Evolutionary conservation across 169 alveolate species (phyloP).

Genomic region (Cryptosporidium bovis): DNA sequence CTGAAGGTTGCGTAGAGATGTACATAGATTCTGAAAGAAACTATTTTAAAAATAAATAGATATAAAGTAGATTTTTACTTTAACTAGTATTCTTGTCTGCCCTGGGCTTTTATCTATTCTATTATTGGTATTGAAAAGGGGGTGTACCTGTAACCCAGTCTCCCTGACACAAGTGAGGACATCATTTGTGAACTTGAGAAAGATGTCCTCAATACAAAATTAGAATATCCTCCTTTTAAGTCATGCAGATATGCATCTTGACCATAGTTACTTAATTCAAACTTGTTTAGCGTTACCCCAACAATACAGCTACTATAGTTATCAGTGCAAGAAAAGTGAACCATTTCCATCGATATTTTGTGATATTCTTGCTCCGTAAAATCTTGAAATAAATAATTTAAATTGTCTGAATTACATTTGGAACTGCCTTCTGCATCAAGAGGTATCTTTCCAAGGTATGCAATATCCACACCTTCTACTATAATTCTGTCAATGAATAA

Average conservation of each 20-base stretch:
- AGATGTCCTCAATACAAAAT: constrained; percentile 42
- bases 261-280: constrained; percentile 7
- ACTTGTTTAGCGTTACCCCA: constrained; percentile 9
- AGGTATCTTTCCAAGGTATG: constrained; percentile 57
- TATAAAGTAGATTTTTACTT: neutral
- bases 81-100: neutral
- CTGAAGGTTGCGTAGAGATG: constrained; percentile 30
- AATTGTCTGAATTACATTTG: constrained; percentile 40
- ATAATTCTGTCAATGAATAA: constrained; percentile 29
- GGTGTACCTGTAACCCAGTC: constrained; percentile 50
- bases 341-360: constrained; percentile 37
- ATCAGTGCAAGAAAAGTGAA: constrained; percentile 28
- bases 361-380: constrained; percentile 10
- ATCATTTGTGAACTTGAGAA: constrained; percentile 34
- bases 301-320: constrained; percentile 47
- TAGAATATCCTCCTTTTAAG: constrained; percentile 44
- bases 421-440: neutral
- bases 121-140: constrained; percentile 60
- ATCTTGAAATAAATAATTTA: constrained; percentile 39
- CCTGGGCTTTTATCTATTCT: neutral
- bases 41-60: constrained; percentile 32
- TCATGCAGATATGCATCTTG: constrained; percentile 44
- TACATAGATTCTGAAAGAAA: constrained; percentile 44
- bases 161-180: constrained; percentile 40
- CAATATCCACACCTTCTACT: constrained; percentile 53